phyloP scores from a whole-genome alignment of 2,329 filamentous ascomycete species.

The Penicillium decumbens region DNA sequence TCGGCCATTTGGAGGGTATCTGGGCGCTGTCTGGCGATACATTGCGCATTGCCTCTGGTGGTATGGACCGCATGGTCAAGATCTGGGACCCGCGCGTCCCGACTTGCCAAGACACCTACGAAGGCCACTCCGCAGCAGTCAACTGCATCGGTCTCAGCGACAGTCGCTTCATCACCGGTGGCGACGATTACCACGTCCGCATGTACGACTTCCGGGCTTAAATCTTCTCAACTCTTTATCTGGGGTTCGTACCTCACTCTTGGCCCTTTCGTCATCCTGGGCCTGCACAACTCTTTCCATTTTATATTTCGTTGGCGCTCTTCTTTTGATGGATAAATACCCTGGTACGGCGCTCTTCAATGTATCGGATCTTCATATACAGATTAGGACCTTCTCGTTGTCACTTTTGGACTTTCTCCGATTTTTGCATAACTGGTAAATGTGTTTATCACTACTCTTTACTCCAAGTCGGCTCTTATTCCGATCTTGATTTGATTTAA shows the following conservation, averaged over 20 bases:
- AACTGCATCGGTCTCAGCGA: constrained; percentile 92
- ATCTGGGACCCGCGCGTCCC: constrained; percentile 90
- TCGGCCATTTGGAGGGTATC: constrained; percentile 92
- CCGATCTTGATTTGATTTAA: not conserved
- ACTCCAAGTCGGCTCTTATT: not conserved
- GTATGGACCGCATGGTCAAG: constrained; percentile 93
- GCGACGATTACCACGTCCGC: constrained; percentile 87
- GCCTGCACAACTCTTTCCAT: not conserved
- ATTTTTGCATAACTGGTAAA: not conserved
- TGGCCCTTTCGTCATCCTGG: constrained; percentile 3
- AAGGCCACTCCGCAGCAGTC: constrained; percentile 82
- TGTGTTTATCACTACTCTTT: not conserved
- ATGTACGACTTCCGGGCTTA: constrained; percentile 67
- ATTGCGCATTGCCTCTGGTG: constrained; percentile 78
- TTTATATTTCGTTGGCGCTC: not conserved
- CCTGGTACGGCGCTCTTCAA: constrained; percentile 19
- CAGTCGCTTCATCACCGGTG: constrained; percentile 80
- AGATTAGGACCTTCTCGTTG: not conserved
- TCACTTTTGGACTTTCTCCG: not conserved
- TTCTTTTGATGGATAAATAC: constrained; percentile 17
- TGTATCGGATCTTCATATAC: not conserved
- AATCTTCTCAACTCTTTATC: constrained; percentile 1
- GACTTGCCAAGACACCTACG: constrained; percentile 86
- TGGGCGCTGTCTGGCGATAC: constrained; percentile 91
- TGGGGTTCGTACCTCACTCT: constrained; percentile 1